A percentile compares a stretch with the other conserved stretches of the same genome.
phyloP scores from a whole-genome alignment of 1,139 yeast species.

The Diutina neorugosa region DNA sequence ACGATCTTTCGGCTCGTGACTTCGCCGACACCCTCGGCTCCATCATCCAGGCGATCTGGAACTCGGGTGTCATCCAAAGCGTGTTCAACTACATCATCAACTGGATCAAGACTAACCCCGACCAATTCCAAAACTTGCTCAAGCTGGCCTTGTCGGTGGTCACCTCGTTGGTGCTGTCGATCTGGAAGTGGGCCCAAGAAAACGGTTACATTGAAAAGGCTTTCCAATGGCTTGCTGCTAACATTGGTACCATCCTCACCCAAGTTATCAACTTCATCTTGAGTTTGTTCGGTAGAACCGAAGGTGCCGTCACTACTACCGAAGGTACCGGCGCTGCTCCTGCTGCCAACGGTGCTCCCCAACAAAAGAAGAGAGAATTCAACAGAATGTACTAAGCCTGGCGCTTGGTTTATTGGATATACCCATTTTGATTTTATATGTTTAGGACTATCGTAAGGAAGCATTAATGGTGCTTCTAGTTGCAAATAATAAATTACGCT shows the following conservation, averaged over 20 bases:
- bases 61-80: slow-evolving; percentile 14
- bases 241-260: slow-evolving; percentile 18
- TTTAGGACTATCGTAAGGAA: background rate
- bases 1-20: background rate
- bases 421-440: background rate
- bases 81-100: slow-evolving; percentile 12
- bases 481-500: background rate
- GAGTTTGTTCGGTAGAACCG: slow-evolving; percentile 7
- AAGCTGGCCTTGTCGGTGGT: slow-evolving; percentile 24
- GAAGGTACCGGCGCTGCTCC: slow-evolving; percentile 11
- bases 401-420: background rate
- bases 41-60: slow-evolving; percentile 15
- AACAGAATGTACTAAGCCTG: slow-evolving; percentile 2
- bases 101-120: slow-evolving; percentile 19
- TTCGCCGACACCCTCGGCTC: slow-evolving; percentile 12
- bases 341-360: slow-evolving; percentile 8
- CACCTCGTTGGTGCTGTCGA: slow-evolving; percentile 21
- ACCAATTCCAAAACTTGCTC: slow-evolving; percentile 21
- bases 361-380: background rate
- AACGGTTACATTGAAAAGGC: slow-evolving; percentile 25
- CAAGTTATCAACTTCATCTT: slow-evolving; percentile 17
- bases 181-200: slow-evolving; percentile 27
- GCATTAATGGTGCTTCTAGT: background rate
- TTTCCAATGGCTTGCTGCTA: slow-evolving; percentile 18
- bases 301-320: slow-evolving; percentile 5